A percentile compares a stretch with the other conserved stretches of the same genome.
Evolutionary conservation across 805 yeast genomes (phyloP).

Genomic region (Schwanniomyces pseudopolymorphus): DNA sequence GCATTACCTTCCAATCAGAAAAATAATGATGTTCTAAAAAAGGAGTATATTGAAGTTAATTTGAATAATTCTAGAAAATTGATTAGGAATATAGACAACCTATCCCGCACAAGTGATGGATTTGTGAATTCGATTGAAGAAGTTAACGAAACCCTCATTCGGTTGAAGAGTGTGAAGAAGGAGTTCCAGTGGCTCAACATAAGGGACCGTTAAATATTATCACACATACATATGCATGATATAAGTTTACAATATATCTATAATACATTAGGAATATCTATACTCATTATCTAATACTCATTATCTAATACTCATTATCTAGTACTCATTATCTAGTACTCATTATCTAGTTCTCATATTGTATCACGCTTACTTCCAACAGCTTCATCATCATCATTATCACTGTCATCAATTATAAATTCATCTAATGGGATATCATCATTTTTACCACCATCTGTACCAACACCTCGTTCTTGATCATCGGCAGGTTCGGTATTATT

Average conservation of each 20-base stretch:
- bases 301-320: no score
- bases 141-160: conserved; percentile 16
- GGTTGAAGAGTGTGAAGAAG: conserved; percentile 17
- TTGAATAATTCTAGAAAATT: conserved; percentile 37
- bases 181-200: conserved; percentile 23
- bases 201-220: neutral
- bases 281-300: neutral
- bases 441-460: conserved; percentile 2
- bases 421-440: conserved; percentile 24
- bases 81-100: conserved; percentile 18
- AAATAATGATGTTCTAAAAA: conserved; percentile 30
- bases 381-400: conserved; percentile 8
- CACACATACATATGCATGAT: neutral
- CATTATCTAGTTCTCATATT: no score
- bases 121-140: conserved; percentile 6
- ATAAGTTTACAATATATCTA: neutral
- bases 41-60: conserved; percentile 38
- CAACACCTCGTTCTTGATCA: conserved; percentile 2
- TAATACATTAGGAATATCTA: neutral
- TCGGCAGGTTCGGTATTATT: conserved; percentile 3
- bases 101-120: conserved; percentile 8
- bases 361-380: no score
- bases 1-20: conserved; percentile 34
- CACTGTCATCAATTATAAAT: conserved; percentile 28
- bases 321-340: no score